Conservation (phyloP, 2,329 filamentous ascomycete genomes). For the Neofusicoccum parvum region DNA sequence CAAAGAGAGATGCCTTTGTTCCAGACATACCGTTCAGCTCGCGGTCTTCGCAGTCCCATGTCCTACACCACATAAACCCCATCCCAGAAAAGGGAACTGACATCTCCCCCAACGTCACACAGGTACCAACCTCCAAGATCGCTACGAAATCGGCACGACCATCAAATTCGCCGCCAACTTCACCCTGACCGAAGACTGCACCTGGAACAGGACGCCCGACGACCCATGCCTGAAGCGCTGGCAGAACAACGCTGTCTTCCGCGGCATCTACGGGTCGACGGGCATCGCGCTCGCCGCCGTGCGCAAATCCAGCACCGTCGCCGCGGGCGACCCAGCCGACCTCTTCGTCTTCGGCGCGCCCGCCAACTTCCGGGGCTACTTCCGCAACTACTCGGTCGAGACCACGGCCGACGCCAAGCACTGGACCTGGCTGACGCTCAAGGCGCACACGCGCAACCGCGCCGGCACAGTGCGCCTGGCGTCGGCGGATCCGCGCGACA, state of each 20-base stretch:
- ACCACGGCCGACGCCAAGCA: conserved; percentile 46
- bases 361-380: conserved; percentile 58
- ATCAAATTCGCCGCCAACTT: conserved; percentile 45
- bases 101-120: conserved; percentile 20
- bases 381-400: conserved; percentile 55
- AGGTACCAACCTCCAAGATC: conserved; percentile 62
- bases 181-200: conserved; percentile 34
- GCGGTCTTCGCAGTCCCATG: too few relatives aligned
- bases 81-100: neutral
- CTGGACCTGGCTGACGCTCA: conserved; percentile 58
- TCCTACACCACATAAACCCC: too few relatives aligned
- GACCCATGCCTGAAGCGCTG: conserved; percentile 45
- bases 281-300: conserved; percentile 56
- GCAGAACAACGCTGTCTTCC: conserved; percentile 30
- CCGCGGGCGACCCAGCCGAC: conserved; percentile 49
- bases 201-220: conserved; percentile 33
- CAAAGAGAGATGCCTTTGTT: too few relatives aligned
- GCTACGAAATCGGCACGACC: conserved; percentile 57
- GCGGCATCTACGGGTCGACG: conserved; percentile 51
- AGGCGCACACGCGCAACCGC: conserved; percentile 64
- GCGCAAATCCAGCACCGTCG: conserved; percentile 36
- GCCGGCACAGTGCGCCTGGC: conserved; percentile 63
- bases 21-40: too few relatives aligned
- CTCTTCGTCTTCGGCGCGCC: conserved; percentile 57
- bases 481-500: conserved; percentile 64